Evolutionary conservation across 805 yeast species (phyloP).

Genomic region (Cyberlindnera mycetangii): DNA sequence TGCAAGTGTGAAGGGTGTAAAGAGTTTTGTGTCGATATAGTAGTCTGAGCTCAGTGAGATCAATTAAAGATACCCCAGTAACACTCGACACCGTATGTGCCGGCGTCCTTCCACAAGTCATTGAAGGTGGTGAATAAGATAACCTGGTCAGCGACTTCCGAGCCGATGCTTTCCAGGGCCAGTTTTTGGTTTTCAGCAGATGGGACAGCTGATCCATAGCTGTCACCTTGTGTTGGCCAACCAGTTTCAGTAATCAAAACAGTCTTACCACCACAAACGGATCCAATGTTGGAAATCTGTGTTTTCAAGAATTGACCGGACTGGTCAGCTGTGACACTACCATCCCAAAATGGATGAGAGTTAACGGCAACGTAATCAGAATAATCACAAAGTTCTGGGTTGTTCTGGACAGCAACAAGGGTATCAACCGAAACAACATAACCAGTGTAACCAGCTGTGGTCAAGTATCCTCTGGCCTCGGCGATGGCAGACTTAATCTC

Average conservation of each 20-base stretch:
- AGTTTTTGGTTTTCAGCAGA: constrained; percentile 47
- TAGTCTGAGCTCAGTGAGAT: no score
- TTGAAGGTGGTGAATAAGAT: constrained; percentile 59
- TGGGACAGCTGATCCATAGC: constrained; percentile 55
- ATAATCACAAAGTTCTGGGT: constrained; percentile 50
- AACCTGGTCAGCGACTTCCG: constrained; percentile 44
- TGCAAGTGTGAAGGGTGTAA: not conserved
- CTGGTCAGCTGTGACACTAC: constrained; percentile 45
- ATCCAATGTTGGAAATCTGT: constrained; percentile 44
- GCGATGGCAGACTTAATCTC: constrained; percentile 47
- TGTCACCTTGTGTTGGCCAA: constrained; percentile 63
- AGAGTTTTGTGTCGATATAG: no score
- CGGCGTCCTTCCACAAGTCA: constrained; percentile 61
- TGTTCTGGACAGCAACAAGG: constrained; percentile 52
- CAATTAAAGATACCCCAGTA: constrained; percentile 39
- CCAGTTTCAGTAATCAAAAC: constrained; percentile 61
- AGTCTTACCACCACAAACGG: constrained; percentile 45
- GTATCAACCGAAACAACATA: constrained; percentile 62
- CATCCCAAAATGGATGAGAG: constrained; percentile 67
- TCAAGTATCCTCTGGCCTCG: constrained; percentile 44
- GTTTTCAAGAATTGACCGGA: constrained; percentile 51
- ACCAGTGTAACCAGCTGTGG: constrained; percentile 50
- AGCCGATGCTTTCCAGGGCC: constrained; percentile 46
- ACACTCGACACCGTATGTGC: constrained; percentile 56
- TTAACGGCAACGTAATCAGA: constrained; percentile 66